phyloP scores from a whole-genome alignment of 257 asterid species.

The Solanum neorickii region DNA sequence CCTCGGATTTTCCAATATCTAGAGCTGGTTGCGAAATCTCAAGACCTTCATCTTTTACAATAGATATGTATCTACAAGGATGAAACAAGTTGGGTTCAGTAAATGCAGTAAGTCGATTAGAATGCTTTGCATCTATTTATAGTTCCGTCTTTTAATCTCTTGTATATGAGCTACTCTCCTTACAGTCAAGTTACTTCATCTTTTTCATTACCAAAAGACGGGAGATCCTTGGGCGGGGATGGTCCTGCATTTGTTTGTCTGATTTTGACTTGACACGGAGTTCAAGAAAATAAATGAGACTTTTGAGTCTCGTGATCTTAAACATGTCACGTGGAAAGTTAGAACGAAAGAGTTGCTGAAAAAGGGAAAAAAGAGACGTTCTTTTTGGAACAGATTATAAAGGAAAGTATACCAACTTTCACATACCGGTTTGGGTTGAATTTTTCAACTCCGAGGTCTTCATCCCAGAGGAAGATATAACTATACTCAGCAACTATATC shows the following conservation, averaged over 20 bases:
- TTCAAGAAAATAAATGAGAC: not conserved
- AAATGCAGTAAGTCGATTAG: not conserved
- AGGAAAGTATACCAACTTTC: not conserved
- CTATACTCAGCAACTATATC: conserved; percentile 55
- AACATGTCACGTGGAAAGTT: not conserved
- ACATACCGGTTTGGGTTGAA: conserved; percentile 58
- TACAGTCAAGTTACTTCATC: not conserved
- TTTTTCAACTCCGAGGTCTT: conserved; percentile 70
- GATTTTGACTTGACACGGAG: not conserved
- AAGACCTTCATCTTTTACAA: conserved; percentile 60
- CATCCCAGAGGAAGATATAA: conserved; percentile 73
- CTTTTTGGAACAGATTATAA: not conserved
- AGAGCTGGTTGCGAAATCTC: conserved; percentile 94
- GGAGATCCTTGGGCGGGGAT: not conserved
- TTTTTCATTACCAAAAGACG: not conserved
- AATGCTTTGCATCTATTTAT: not conserved
- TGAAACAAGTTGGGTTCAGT: not conserved
- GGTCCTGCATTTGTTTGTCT: not conserved
- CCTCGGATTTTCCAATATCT: conserved; percentile 49
- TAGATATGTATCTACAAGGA: conserved; percentile 46
- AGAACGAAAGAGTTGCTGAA: not conserved
- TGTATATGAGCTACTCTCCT: not conserved
- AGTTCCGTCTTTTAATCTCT: not conserved
- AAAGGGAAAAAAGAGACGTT: not conserved
- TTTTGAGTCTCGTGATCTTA: not conserved